phyloP scores from a whole-genome alignment of 495 filamentous ascomycete genomes.

The Daldinia concentrica region DNA sequence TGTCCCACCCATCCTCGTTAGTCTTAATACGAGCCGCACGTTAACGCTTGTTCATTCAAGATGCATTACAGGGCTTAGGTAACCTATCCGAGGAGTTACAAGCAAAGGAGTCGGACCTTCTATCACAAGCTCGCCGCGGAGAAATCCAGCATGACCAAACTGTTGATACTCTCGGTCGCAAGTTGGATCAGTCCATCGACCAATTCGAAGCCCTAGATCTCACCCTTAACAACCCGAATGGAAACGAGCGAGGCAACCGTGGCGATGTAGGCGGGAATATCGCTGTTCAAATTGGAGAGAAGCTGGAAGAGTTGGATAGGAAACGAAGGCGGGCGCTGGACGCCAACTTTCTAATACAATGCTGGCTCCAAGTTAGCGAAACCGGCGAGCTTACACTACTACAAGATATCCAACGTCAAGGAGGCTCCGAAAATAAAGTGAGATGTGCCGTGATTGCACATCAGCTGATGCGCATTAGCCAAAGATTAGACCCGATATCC shows the following conservation, averaged over 20 bases:
- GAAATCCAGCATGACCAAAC: constrained; percentile 93
- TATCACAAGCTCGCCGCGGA: constrained; percentile 86
- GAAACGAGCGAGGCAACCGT: constrained; percentile 57
- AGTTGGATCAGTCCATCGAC: constrained; percentile 89
- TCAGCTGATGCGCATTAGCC: constrained; percentile 87
- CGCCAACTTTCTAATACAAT: constrained; percentile 92
- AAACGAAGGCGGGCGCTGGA: constrained; percentile 90
- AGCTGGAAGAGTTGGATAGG: constrained; percentile 91
- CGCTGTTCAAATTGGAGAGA: constrained; percentile 94
- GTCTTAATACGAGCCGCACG: constrained; percentile 4
- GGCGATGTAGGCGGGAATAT: constrained; percentile 76
- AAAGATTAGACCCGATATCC: constrained; percentile 77
- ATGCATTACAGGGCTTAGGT: constrained; percentile 76
- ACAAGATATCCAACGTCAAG: constrained; percentile 80
- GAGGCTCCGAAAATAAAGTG: constrained; percentile 85
- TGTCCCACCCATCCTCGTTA: background rate
- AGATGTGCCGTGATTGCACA: constrained; percentile 89
- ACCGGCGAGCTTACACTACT: constrained; percentile 79
- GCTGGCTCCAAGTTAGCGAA: constrained; percentile 93
- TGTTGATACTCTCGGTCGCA: constrained; percentile 80
- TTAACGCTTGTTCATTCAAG: constrained; percentile 48
- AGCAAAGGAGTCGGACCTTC: constrained; percentile 85
- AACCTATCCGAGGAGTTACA: constrained; percentile 87
- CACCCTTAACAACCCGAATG: constrained; percentile 68
- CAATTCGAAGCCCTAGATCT: constrained; percentile 89